Conservation (phyloP, 805 yeast species). For the Ogataea methanolica region DNA sequence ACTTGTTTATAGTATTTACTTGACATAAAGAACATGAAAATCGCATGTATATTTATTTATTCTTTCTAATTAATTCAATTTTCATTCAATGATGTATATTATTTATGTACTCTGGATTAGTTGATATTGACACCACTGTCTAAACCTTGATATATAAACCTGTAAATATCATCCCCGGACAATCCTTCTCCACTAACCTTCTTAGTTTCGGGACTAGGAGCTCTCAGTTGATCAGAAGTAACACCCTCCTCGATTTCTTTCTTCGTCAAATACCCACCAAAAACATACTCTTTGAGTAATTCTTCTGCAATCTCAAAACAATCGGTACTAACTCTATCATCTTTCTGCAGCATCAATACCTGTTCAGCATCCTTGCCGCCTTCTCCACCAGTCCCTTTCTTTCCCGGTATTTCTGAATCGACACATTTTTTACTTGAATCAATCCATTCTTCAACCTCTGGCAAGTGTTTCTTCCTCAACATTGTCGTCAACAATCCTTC, state of each 20-base stretch:
- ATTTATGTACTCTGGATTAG: background rate
- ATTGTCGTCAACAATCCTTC: conserved; percentile 80
- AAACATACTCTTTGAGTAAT: conserved; percentile 50
- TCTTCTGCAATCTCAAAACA: conserved; percentile 53
- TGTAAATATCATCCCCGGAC: conserved; percentile 35
- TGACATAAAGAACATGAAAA: no score
- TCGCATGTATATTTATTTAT: no score
- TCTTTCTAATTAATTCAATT: no score
- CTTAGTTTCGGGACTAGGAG: conserved; percentile 12
- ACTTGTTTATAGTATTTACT: no score
- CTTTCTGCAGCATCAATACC: conserved; percentile 31
- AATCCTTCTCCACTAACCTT: conserved; percentile 16
- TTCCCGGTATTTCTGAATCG: no score
- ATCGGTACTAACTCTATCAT: conserved; percentile 68
- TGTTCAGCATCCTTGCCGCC: background rate
- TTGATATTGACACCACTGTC: conserved; percentile 14
- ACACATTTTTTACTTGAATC: conserved; percentile 13
- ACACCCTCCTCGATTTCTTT: conserved; percentile 38
- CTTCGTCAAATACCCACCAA: conserved; percentile 56
- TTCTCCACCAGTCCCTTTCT: conserved; percentile 13
- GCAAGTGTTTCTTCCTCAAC: conserved; percentile 79
- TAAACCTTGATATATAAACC: conserved; percentile 43
- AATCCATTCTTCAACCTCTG: conserved; percentile 90
- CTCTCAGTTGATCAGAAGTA: conserved; percentile 27
- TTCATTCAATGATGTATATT: background rate